Evolutionary conservation across 176 grass and related monocot genomes (phyloP).

Genomic region (Eleusine coracana): DNA sequence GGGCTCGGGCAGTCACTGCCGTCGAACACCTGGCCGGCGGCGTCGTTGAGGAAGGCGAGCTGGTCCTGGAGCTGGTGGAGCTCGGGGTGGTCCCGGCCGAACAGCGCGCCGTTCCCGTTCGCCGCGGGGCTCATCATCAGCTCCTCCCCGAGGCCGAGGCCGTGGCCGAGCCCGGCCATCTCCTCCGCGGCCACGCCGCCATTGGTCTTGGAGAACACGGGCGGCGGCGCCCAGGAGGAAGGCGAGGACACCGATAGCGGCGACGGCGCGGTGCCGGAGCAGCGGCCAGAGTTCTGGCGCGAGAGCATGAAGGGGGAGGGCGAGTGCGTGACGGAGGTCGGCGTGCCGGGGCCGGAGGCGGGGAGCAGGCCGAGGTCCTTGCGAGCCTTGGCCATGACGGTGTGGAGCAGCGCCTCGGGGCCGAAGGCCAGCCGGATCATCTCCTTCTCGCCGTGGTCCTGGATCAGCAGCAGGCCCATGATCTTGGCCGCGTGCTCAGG

Average conservation of each 20-base stretch:
- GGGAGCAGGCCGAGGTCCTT: conserved; percentile 74
- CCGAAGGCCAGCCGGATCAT: conserved; percentile 97
- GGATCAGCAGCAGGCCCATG: conserved; percentile 88
- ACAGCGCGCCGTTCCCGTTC: conserved; percentile 38
- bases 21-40: conserved; percentile 27
- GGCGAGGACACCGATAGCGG: conserved; percentile 70
- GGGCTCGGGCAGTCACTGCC: conserved; percentile 49
- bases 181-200: conserved; percentile 52
- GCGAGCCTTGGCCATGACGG: conserved; percentile 76
- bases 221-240: conserved; percentile 59
- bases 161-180: conserved; percentile 29
- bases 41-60: conserved; percentile 74
- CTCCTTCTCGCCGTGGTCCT: conserved; percentile 99
- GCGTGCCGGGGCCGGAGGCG: conserved; percentile 45
- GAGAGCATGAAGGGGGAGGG: conserved; percentile 57
- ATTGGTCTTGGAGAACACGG: conserved; percentile 66
- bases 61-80: conserved; percentile 84
- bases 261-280: conserved; percentile 51
- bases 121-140: conserved; percentile 66
- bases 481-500: conserved; percentile 95
- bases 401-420: conserved; percentile 79
- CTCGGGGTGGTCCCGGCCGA: conserved; percentile 45
- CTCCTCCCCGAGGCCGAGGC: conserved; percentile 59
- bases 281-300: conserved; percentile 75
- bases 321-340: conserved; percentile 31